phyloP scores from a whole-genome alignment of 371 early-diverging fungal genomes.

The Apophysomyces variabilis region DNA sequence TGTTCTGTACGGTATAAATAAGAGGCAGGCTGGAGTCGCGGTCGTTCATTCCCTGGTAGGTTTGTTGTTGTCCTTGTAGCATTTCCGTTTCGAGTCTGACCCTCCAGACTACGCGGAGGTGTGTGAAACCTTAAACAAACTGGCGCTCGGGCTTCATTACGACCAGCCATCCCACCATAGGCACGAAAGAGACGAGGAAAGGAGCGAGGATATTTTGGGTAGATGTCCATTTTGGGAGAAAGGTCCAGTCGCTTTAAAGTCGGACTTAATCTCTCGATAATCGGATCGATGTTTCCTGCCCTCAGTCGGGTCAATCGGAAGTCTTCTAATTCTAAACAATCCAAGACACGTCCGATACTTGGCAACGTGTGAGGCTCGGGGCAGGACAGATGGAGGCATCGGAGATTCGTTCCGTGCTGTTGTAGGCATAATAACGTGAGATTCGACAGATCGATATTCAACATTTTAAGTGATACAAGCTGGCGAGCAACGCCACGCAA shows the following conservation, averaged over 20 bases:
- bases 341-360: slow-evolving; percentile 24
- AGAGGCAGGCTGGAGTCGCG: background rate
- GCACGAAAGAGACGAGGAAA: background rate
- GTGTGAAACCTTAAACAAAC: background rate
- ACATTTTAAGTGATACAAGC: slow-evolving; percentile 41
- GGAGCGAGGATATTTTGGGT: slow-evolving; percentile 23
- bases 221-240: slow-evolving; percentile 32
- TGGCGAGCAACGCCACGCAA: slow-evolving; percentile 24
- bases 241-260: slow-evolving; percentile 29
- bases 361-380: slow-evolving; percentile 25
- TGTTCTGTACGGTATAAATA: slow-evolving; percentile 21
- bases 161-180: slow-evolving; percentile 1
- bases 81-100: background rate
- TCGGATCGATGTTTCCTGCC: slow-evolving; percentile 29
- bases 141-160: background rate
- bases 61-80: background rate
- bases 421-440: slow-evolving; percentile 32
- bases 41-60: background rate
- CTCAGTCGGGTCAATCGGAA: slow-evolving; percentile 44
- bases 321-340: slow-evolving; percentile 27
- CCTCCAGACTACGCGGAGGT: background rate
- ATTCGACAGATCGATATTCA: slow-evolving; percentile 40
- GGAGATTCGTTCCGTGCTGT: slow-evolving; percentile 22
- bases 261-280: slow-evolving; percentile 24
- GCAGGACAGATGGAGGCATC: slow-evolving; percentile 43